Percentiles rank a stretch among this genome's conserved stretches.
These are phyloP conservation scores for Penicillium sp. DNA, from an alignment of 2,329 filamentous ascomycete species.

Conservation along the genomic window DNA sequence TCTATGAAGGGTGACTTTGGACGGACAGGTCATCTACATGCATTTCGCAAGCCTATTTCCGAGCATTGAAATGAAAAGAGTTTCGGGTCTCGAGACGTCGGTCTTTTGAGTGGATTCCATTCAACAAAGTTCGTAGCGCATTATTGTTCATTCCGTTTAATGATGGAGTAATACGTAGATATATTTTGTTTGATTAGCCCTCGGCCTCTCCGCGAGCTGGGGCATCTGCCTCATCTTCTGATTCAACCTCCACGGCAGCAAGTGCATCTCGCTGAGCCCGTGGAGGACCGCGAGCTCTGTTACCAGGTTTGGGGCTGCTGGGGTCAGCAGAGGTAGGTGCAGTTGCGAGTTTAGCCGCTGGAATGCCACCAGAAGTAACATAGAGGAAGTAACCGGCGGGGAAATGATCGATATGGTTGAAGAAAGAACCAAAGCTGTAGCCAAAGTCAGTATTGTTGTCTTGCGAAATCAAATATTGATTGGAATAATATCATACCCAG, in stretches of 20 bases:
- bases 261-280: slow-evolving; percentile 28
- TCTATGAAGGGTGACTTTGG: neutral
- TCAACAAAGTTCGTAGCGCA: neutral
- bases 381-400: slow-evolving; percentile 70
- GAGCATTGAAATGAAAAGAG: neutral
- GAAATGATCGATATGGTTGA: slow-evolving; percentile 76
- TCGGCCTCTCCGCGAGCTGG: slow-evolving; percentile 25
- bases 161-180: neutral
- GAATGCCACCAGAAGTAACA: slow-evolving; percentile 67
- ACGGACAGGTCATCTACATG: slow-evolving; percentile 1
- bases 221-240: slow-evolving; percentile 28
- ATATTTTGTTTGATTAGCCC: neutral
- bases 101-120: neutral
- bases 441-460: neutral
- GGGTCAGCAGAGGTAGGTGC: slow-evolving; percentile 9
- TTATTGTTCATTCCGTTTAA: neutral
- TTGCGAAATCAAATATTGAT: neutral
- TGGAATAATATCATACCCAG: slow-evolving; percentile 65
- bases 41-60: slow-evolving; percentile 2
- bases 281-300: slow-evolving; percentile 20
- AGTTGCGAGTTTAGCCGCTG: slow-evolving; percentile 51
- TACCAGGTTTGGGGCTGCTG: slow-evolving; percentile 4
- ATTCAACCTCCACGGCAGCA: slow-evolving; percentile 33
- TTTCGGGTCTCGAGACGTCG: neutral
- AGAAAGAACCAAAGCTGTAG: slow-evolving; percentile 69